Evolutionary conservation across 1,139 yeast genomes (phyloP).

Genomic region (Blastobotrys aristatus): DNA sequence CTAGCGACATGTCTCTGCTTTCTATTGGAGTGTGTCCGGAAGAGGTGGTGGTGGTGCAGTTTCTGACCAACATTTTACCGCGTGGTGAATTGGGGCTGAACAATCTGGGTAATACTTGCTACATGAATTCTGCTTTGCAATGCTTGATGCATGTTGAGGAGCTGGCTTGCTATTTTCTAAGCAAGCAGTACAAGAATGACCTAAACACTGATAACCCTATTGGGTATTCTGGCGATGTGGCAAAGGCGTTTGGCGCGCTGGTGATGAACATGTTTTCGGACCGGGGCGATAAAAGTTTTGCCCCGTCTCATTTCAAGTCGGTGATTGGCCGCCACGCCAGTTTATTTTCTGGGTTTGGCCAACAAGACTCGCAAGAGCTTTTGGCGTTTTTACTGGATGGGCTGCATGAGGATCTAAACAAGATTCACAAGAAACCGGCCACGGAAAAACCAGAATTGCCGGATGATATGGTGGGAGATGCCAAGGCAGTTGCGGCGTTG

Average conservation of each 20-base stretch:
- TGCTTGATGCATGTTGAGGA: slow-evolving; percentile 87
- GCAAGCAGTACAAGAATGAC: slow-evolving; percentile 56
- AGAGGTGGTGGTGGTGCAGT: slow-evolving; percentile 6
- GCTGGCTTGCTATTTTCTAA: slow-evolving; percentile 61
- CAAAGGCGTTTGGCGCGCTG: slow-evolving; percentile 64
- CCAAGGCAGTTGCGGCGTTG: slow-evolving; percentile 50
- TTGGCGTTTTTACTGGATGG: slow-evolving; percentile 87
- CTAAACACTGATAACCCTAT: slow-evolving; percentile 73
- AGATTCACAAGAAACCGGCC: slow-evolving; percentile 76
- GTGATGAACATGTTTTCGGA: slow-evolving; percentile 37
- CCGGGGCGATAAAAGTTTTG: slow-evolving; percentile 20
- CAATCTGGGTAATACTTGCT: slow-evolving; percentile 91
- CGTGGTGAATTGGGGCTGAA: slow-evolving; percentile 61
- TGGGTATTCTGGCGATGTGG: slow-evolving; percentile 80
- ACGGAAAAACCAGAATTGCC: slow-evolving; percentile 82
- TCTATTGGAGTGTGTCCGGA: slow-evolving; percentile 3
- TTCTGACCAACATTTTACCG: neutral
- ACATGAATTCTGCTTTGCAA: slow-evolving; percentile 95
- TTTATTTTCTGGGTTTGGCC: slow-evolving; percentile 82
- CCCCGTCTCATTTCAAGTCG: slow-evolving; percentile 75
- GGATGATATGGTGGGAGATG: slow-evolving; percentile 53
- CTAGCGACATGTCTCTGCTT: neutral
- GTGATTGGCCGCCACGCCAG: slow-evolving; percentile 76
- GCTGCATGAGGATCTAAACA: slow-evolving; percentile 86
- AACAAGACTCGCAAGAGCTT: slow-evolving; percentile 95